Conservation (phyloP, 1,139 yeast species). For the Suhomyces bolitotheri region DNA sequence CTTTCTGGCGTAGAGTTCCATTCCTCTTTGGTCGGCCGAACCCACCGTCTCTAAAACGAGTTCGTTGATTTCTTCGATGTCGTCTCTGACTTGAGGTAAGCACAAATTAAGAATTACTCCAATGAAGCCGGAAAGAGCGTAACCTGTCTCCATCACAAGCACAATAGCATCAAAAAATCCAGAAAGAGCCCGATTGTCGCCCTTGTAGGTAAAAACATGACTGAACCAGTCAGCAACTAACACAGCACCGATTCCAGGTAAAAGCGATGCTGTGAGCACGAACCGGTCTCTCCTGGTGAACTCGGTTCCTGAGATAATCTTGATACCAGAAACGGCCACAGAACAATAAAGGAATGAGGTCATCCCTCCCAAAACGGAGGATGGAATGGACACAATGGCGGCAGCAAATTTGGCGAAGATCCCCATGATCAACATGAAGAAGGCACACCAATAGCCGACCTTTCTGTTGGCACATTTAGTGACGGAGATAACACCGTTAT, state of each 20-base stretch:
- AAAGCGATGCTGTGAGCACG: slow-evolving; percentile 70
- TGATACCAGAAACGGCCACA: slow-evolving; percentile 86
- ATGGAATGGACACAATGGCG: slow-evolving; percentile 81
- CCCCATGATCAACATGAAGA: slow-evolving; percentile 82
- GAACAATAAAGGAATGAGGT: slow-evolving; percentile 85
- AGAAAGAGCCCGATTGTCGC: slow-evolving; percentile 57
- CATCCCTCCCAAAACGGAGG: slow-evolving; percentile 88
- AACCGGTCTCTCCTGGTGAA: slow-evolving; percentile 89
- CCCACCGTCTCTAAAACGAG: slow-evolving; percentile 49
- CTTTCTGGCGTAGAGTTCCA: slow-evolving; percentile 38
- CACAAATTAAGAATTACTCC: slow-evolving; percentile 71
- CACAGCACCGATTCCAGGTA: slow-evolving; percentile 79
- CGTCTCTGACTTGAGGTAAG: slow-evolving; percentile 72
- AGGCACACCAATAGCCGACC: slow-evolving; percentile 89
- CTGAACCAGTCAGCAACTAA: slow-evolving; percentile 77
- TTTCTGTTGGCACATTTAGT: slow-evolving; percentile 86
- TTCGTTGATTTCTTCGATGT: slow-evolving; percentile 53
- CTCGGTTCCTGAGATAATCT: slow-evolving; percentile 70
- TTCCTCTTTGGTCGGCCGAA: slow-evolving; percentile 44
- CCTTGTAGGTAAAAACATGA: slow-evolving; percentile 72
- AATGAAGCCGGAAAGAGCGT: slow-evolving; percentile 77
- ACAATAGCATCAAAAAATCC: slow-evolving; percentile 82
- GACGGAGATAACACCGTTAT: slow-evolving; percentile 88
- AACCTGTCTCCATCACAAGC: slow-evolving; percentile 84
- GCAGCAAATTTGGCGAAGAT: slow-evolving; percentile 87